Percentiles rank a stretch among this genome's conserved stretches.
Conservation (phyloP, 2,329 filamentous ascomycete species). For the Phialemoniopsis sp. region DNA sequence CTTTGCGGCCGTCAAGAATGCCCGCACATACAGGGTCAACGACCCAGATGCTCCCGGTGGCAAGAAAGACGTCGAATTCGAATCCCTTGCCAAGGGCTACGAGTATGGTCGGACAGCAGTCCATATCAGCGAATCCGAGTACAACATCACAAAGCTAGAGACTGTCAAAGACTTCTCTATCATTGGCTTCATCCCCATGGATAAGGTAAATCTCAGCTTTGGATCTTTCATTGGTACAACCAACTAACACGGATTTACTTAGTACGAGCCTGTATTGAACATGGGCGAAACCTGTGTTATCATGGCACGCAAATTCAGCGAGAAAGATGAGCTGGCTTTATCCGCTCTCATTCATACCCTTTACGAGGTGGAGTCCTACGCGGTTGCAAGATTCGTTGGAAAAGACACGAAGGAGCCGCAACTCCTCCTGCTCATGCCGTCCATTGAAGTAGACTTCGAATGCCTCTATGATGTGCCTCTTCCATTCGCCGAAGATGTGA, state of each 20-base stretch:
- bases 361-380: slow-evolving; percentile 79
- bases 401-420: slow-evolving; percentile 80
- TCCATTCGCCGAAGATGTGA: slow-evolving; percentile 89
- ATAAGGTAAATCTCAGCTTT: slow-evolving; percentile 50
- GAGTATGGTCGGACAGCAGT: slow-evolving; percentile 91
- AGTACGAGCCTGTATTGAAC: slow-evolving; percentile 81
- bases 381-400: slow-evolving; percentile 76
- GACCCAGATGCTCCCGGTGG: slow-evolving; percentile 72
- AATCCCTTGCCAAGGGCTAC: slow-evolving; percentile 87
- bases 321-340: slow-evolving; percentile 78
- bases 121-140: slow-evolving; percentile 80
- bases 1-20: slow-evolving; percentile 68
- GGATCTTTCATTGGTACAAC: slow-evolving; percentile 5
- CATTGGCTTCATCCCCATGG: slow-evolving; percentile 76
- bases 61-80: slow-evolving; percentile 76
- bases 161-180: slow-evolving; percentile 73
- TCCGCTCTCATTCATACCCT: slow-evolving; percentile 89
- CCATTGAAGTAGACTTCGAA: slow-evolving; percentile 74
- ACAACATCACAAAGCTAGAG: slow-evolving; percentile 83
- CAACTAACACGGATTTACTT: neutral
- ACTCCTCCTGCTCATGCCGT: slow-evolving; percentile 74
- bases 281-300: slow-evolving; percentile 80
- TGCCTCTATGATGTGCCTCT: slow-evolving; percentile 86
- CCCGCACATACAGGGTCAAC: slow-evolving; percentile 76
- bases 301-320: slow-evolving; percentile 71